Conservation (phyloP, 2,329 filamentous ascomycete genomes). For the Trematosphaeria pertusa region DNA sequence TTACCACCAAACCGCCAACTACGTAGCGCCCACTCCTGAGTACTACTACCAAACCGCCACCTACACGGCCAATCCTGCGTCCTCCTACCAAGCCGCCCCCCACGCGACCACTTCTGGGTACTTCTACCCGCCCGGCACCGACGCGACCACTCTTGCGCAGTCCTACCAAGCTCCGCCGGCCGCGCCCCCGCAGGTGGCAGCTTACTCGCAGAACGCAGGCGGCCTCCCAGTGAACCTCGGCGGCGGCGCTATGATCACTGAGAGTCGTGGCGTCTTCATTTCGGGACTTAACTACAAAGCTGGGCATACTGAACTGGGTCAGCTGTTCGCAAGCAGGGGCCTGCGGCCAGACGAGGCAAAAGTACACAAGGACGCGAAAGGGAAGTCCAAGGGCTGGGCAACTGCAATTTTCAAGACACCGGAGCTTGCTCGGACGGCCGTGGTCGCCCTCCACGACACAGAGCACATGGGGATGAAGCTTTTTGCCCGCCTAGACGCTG, state of each 20-base stretch:
- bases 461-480: slow-evolving; percentile 40
- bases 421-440: slow-evolving; percentile 39
- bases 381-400: slow-evolving; percentile 41
- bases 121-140: background rate
- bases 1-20: slow-evolving; percentile 14
- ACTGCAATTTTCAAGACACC: slow-evolving; percentile 40
- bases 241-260: slow-evolving; percentile 44
- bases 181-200: slow-evolving; percentile 18
- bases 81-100: slow-evolving; percentile 10
- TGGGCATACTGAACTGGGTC: slow-evolving; percentile 31
- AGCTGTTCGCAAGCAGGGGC: slow-evolving; percentile 34
- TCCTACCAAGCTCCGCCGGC: slow-evolving; percentile 23
- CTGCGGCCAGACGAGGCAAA: slow-evolving; percentile 29
- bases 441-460: slow-evolving; percentile 31
- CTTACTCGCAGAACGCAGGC: slow-evolving; percentile 39
- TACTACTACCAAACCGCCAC: slow-evolving; percentile 26
- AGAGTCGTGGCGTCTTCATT: slow-evolving; percentile 48
- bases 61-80: slow-evolving; percentile 27
- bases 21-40: no score
- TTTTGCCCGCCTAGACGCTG: slow-evolving; percentile 42
- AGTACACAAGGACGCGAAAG: slow-evolving; percentile 32
- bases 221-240: slow-evolving; percentile 47
- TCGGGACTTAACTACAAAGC: slow-evolving; percentile 38
- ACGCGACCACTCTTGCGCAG: slow-evolving; percentile 22
- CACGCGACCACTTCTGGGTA: background rate